Evolutionary conservation across 371 early-diverging fungal genomes (phyloP).

Genomic region (Mortierella sp.): DNA sequence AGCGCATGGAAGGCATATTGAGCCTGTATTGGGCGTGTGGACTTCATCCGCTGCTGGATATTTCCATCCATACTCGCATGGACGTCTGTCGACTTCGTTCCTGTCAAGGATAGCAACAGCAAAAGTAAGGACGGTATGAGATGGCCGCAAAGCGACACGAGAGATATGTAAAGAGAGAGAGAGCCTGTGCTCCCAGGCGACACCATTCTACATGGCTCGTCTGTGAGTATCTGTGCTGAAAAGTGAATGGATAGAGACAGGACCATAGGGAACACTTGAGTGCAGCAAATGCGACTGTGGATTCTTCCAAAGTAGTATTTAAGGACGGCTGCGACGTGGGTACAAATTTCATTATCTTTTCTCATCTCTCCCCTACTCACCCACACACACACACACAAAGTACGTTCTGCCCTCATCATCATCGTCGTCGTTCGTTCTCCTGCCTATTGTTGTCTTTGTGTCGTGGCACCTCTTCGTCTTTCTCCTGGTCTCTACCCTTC

Average conservation of each 20-base stretch:
- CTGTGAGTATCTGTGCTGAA: not conserved
- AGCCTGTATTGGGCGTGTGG: not conserved
- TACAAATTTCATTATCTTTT: not conserved
- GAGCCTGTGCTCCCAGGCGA: not conserved
- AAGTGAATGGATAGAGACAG: not conserved
- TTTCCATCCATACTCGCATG: conserved; percentile 1
- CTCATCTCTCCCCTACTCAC: conserved; percentile 2
- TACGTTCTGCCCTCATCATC: conserved; percentile 4
- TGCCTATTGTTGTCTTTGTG: not conserved
- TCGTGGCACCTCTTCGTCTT: not conserved
- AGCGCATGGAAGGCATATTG: not conserved
- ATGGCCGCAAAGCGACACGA: conserved; percentile 1
- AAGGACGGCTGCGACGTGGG: not conserved
- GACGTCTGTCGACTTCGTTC: not conserved
- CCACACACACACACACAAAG: conserved; percentile 15
- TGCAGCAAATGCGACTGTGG: not conserved
- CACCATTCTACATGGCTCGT: not conserved
- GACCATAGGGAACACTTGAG: not conserved
- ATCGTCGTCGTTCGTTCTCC: not conserved
- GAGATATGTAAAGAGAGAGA: not conserved
- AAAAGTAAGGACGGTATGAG: not conserved
- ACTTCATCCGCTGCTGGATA: not conserved
- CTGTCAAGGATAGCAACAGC: not conserved
- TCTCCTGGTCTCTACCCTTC: not conserved
- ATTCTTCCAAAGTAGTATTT: not conserved